Conservation (phyloP, 1,139 yeast species). For the Scheffersomyces insectosa region DNA sequence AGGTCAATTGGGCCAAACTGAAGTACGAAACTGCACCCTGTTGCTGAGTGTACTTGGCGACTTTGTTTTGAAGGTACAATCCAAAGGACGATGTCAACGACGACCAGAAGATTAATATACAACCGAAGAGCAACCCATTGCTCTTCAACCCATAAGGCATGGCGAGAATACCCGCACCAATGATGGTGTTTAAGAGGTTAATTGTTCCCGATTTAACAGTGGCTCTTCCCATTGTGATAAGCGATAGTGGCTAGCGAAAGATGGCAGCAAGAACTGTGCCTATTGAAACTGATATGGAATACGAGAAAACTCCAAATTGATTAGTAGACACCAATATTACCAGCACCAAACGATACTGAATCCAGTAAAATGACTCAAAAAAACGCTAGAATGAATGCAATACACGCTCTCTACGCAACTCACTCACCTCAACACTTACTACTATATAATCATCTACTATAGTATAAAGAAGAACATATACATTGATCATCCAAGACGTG, state of each 20-base stretch:
- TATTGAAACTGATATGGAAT: no score
- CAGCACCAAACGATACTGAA: no score
- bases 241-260: not conserved
- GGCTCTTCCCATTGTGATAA: slow-evolving; percentile 25
- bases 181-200: slow-evolving; percentile 53
- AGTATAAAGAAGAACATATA: no score
- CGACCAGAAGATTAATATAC: slow-evolving; percentile 46
- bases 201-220: slow-evolving; percentile 52
- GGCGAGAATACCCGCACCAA: slow-evolving; percentile 59
- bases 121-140: slow-evolving; percentile 52
- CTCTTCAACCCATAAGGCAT: slow-evolving; percentile 57
- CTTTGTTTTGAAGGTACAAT: slow-evolving; percentile 50
- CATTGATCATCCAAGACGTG: no score
- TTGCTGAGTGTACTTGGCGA: slow-evolving; percentile 50
- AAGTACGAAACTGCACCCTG: slow-evolving; percentile 54
- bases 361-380: no score
- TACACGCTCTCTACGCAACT: no score
- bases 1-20: slow-evolving; percentile 53
- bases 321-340: no score
- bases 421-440: no score
- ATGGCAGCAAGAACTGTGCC: not conserved
- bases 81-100: slow-evolving; percentile 55
- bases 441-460: no score
- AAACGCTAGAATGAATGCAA: no score
- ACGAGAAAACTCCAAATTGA: no score